Evolutionary conservation across 1,284 basidiomycete genomes (phyloP).

Genomic region (Tetrapyrgos nigripes): DNA sequence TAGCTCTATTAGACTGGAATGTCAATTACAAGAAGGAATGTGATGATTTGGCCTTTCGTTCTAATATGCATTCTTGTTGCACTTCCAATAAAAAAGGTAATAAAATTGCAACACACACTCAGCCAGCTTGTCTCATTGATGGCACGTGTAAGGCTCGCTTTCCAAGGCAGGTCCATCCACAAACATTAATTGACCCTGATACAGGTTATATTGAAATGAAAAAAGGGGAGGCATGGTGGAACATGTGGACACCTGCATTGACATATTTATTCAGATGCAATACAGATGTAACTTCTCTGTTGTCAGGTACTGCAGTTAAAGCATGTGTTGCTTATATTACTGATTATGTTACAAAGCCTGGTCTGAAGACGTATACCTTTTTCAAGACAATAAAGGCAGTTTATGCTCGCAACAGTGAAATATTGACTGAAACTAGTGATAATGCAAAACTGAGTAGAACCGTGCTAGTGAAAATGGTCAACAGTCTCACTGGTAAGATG

Average conservation of each 20-base stretch:
- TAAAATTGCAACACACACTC: not conserved
- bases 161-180: slow-evolving; percentile 23
- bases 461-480: too few relatives aligned
- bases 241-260: slow-evolving; percentile 33
- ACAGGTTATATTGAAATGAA: slow-evolving; percentile 37
- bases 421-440: too few relatives aligned
- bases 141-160: slow-evolving; percentile 34
- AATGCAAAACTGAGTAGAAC: too few relatives aligned
- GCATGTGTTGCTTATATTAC: too few relatives aligned
- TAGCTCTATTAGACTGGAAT: slow-evolving; percentile 4
- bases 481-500: too few relatives aligned
- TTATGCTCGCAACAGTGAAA: too few relatives aligned
- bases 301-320: too few relatives aligned
- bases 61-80: slow-evolving; percentile 25
- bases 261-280: slow-evolving; percentile 41
- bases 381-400: too few relatives aligned
- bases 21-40: slow-evolving; percentile 2
- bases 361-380: too few relatives aligned
- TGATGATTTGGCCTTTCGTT: slow-evolving; percentile 20
- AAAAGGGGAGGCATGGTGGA: slow-evolving; percentile 40
- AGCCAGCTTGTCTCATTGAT: too few relatives aligned
- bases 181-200: slow-evolving; percentile 26
- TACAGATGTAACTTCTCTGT: too few relatives aligned
- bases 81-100: not conserved
- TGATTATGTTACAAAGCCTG: too few relatives aligned